phyloP scores from a whole-genome alignment of 2,329 filamentous ascomycete species.

The Monosporascus sp. region DNA sequence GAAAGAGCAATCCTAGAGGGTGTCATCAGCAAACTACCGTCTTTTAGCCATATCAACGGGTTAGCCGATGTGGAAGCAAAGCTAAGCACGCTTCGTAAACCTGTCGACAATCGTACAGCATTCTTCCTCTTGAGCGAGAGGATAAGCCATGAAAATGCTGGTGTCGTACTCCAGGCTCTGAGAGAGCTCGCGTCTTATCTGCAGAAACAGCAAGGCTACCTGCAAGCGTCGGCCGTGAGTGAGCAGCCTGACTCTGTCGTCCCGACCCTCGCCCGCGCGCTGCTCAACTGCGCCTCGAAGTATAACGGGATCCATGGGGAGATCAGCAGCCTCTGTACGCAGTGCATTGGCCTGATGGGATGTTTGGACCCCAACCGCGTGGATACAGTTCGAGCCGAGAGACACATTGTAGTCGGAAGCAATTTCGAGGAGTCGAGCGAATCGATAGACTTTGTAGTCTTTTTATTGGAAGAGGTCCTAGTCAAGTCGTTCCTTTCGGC shows the following conservation, averaged over 20 bases:
- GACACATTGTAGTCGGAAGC: constrained; percentile 77
- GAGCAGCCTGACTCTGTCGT: constrained; percentile 79
- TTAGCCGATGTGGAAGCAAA: constrained; percentile 63
- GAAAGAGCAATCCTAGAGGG: constrained; percentile 57
- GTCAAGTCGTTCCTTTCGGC: constrained; percentile 89
- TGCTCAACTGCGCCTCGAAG: constrained; percentile 81
- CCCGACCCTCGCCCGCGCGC: constrained; percentile 63
- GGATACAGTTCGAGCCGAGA: constrained; percentile 71
- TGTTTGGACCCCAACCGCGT: constrained; percentile 88
- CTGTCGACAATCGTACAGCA: constrained; percentile 60
- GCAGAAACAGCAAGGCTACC: constrained; percentile 64
- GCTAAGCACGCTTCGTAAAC: constrained; percentile 58
- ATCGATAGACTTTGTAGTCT: constrained; percentile 78
- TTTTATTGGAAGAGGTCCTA: constrained; percentile 79
- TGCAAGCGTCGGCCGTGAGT: constrained; percentile 74
- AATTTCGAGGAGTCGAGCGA: constrained; percentile 80
- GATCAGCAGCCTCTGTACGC: constrained; percentile 69
- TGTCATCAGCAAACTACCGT: constrained; percentile 72
- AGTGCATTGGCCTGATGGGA: constrained; percentile 82
- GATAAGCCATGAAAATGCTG: constrained; percentile 75
- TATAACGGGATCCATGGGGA: constrained; percentile 64
- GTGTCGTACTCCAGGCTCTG: constrained; percentile 78
- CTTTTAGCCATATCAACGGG: constrained; percentile 63
- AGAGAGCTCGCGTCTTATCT: constrained; percentile 72
- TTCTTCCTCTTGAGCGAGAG: constrained; percentile 69